Evolutionary conservation across 176 grass and related monocot genomes (phyloP).

Genomic region (Zea luxurians): DNA sequence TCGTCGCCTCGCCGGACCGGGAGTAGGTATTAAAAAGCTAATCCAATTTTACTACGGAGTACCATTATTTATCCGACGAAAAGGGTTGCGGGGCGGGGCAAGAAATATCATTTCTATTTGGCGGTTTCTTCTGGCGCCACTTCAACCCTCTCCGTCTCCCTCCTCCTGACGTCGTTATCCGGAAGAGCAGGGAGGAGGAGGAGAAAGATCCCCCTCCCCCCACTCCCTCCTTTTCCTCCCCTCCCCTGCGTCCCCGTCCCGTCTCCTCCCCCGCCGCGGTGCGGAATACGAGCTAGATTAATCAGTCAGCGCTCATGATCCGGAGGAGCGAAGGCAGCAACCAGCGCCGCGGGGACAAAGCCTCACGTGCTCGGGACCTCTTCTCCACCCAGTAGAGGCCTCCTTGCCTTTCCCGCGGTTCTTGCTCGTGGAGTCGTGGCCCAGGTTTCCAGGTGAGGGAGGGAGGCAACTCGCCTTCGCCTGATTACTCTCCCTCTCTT

Average conservation of each 20-base stretch:
- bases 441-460: conserved; percentile 30
- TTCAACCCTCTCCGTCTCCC: not conserved
- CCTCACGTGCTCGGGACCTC: not conserved
- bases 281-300: conserved; percentile 9
- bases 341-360: not conserved
- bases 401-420: not conserved
- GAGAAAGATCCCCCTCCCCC: not conserved
- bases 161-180: conserved; percentile 35
- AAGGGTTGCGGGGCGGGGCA: not conserved
- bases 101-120: conserved; percentile 19
- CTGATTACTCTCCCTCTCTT: not conserved
- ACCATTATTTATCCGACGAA: not conserved
- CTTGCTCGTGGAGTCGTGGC: not conserved
- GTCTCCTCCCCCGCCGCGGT: not conserved
- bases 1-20: no score
- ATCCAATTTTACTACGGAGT: no score
- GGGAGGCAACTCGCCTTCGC: not conserved
- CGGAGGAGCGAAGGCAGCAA: not conserved
- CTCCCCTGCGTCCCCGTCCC: not conserved
- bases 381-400: not conserved
- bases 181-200: not conserved
- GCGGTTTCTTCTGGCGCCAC: not conserved
- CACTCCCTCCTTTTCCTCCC: no score
- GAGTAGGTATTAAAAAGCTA: no score
- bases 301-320: conserved; percentile 20